These are phyloP conservation scores for Adansonia gregorii DNA, from an alignment of 441 rosid genomes.

Conservation along the genomic window DNA sequence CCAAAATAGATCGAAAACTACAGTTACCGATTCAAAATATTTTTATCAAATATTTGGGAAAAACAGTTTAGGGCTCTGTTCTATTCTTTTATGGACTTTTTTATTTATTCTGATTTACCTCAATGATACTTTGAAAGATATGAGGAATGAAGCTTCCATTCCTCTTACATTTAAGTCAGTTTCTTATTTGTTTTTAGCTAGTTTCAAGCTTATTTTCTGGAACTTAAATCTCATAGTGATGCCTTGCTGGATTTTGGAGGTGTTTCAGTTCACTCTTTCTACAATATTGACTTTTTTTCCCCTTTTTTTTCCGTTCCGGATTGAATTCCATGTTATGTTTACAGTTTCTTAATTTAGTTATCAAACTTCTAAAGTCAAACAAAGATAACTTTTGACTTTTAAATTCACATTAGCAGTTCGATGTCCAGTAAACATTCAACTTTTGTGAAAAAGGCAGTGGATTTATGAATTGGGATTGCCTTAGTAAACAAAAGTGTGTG, in stretches of 20 bases:
- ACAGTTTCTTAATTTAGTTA: constrained; percentile 3
- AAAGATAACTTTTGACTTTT: neutral
- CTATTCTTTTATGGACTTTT: neutral
- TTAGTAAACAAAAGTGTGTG: constrained; percentile 9
- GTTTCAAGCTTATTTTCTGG: constrained; percentile 9
- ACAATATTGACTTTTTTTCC: neutral
- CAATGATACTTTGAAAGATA: neutral
- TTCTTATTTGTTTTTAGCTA: constrained; percentile 8
- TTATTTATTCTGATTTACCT: constrained; percentile 4
- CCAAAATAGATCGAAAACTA: neutral
- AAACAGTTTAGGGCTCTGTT: constrained; percentile 2
- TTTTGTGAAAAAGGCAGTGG: constrained; percentile 14
- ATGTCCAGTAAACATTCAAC: constrained; percentile 15
- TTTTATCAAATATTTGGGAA: constrained; percentile 12
- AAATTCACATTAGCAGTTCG: constrained; percentile 1
- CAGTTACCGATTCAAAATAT: neutral
- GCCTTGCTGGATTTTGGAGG: neutral
- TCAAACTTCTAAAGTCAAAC: neutral
- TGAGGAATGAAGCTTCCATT: constrained; percentile 11
- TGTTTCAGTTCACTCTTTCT: constrained; percentile 9
- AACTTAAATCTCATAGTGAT: constrained; percentile 15
- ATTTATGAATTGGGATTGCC: constrained; percentile 20
- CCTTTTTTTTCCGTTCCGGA: too few species aligned
- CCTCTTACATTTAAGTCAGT: neutral
- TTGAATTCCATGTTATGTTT: neutral